phyloP scores from a whole-genome alignment of 2,329 filamentous ascomycete genomes.

The Ceratocystis lukuohia region DNA sequence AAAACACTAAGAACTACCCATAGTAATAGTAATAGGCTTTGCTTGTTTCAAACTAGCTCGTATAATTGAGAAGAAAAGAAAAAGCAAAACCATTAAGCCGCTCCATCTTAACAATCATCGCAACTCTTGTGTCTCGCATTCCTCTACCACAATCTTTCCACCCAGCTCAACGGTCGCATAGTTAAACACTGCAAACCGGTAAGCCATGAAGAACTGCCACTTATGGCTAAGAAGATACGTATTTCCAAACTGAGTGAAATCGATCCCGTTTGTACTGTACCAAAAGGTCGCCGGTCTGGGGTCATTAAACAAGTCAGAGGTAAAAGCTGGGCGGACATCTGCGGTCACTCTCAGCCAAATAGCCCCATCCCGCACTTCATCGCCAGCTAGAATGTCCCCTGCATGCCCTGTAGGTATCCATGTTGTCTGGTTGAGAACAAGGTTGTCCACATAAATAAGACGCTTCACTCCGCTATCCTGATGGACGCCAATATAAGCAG shows the following conservation, averaged over 20 bases:
- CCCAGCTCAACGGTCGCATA: constrained; percentile 30
- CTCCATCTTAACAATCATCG: neutral
- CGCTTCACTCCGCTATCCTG: constrained; percentile 25
- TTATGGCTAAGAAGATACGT: constrained; percentile 28
- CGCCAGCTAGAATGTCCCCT: constrained; percentile 24
- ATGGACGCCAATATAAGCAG: constrained; percentile 39
- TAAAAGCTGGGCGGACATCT: constrained; percentile 21
- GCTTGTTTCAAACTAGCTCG: neutral
- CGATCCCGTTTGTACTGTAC: constrained; percentile 33
- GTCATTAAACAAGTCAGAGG: constrained; percentile 6
- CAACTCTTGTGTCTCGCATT: constrained; percentile 11
- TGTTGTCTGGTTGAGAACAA: constrained; percentile 20
- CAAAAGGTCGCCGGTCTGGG: constrained; percentile 21
- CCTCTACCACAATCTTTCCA: constrained; percentile 20
- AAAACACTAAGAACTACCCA: too few relatives aligned
- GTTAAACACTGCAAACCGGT: constrained; percentile 37
- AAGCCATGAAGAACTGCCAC: constrained; percentile 36
- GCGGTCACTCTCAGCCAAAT: constrained; percentile 23
- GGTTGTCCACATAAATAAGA: constrained; percentile 25
- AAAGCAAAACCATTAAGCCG: neutral
- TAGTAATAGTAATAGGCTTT: neutral
- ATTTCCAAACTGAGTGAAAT: constrained; percentile 28
- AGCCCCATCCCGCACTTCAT: constrained; percentile 21
- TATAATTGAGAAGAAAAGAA: too few relatives aligned
- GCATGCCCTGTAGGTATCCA: neutral